Evolutionary conservation across 306 rosid genomes (phyloP).

Genomic region (Acacia melanoxylon): DNA sequence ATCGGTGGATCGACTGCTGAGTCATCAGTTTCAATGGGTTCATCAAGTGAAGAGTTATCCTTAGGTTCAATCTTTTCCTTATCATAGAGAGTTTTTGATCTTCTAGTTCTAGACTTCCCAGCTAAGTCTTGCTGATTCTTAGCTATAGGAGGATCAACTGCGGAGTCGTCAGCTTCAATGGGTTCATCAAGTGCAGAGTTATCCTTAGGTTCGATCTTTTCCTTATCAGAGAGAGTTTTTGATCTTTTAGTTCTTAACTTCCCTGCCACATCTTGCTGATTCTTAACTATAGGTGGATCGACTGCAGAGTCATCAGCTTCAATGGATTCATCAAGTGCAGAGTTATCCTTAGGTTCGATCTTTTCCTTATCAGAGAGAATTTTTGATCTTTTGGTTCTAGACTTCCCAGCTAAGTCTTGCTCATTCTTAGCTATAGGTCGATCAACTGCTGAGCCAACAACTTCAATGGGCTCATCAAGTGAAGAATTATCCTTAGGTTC

Average conservation of each 20-base stretch:
- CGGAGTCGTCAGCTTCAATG: neutral
- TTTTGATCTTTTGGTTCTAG: conserved; percentile 24
- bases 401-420: conserved; percentile 18
- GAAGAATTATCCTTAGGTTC: neutral
- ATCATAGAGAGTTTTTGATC: neutral
- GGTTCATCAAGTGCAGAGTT: neutral
- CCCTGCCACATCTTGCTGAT: conserved; percentile 10
- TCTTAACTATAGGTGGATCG: conserved; percentile 16
- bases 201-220: conserved; percentile 7
- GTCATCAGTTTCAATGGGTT: neutral
- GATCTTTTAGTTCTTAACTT: conserved; percentile 20
- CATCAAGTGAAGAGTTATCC: neutral
- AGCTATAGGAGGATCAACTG: conserved; percentile 20
- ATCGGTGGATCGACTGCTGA: neutral
- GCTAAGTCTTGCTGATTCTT: neutral
- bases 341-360: neutral
- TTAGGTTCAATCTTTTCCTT: neutral
- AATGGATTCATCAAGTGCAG: conserved; percentile 2
- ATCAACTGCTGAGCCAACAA: neutral
- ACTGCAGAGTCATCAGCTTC: neutral
- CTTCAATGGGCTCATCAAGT: neutral
- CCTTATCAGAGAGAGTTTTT: neutral
- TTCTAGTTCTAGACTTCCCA: conserved; percentile 25
- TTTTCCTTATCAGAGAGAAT: neutral
- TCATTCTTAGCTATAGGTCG: conserved; percentile 5